phyloP scores from a whole-genome alignment of 345 rosid genomes.

The Camelina neglecta region DNA sequence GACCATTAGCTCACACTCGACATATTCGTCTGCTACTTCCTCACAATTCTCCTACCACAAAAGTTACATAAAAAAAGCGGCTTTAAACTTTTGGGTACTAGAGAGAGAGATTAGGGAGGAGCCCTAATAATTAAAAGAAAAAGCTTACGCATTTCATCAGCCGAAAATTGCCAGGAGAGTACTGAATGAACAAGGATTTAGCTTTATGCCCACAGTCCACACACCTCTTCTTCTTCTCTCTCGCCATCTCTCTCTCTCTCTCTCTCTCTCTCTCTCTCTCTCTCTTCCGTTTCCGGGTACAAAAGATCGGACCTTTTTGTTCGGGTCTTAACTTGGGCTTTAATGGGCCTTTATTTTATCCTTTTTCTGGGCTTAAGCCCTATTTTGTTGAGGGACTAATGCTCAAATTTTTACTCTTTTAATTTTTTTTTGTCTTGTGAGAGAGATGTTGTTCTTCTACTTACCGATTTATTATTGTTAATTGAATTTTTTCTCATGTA shows the following conservation, averaged over 20 bases:
- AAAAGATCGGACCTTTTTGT: too few relatives aligned
- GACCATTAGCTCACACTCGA: conserved; percentile 88
- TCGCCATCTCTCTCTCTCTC: conserved; percentile 10
- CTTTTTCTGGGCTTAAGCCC: too few relatives aligned
- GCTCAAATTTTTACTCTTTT: too few relatives aligned
- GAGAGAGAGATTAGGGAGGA: not conserved
- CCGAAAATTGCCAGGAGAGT: conserved; percentile 75
- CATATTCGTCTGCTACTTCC: conserved; percentile 73
- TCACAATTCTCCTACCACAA: conserved; percentile 62
- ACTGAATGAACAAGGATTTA: conserved; percentile 64
- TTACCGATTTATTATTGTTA: too few relatives aligned
- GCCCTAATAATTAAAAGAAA: not conserved
- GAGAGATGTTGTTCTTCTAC: too few relatives aligned
- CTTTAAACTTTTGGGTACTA: not conserved
- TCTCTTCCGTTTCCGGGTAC: too few relatives aligned
- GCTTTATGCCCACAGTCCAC: conserved; percentile 66
- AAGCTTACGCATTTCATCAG: conserved; percentile 76
- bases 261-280: too few relatives aligned
- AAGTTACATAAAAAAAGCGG: not conserved
- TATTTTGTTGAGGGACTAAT: too few relatives aligned
- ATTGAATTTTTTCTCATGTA: too few relatives aligned
- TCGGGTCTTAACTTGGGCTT: too few relatives aligned
- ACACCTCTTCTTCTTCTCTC: conserved; percentile 58
- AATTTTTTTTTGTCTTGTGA: too few relatives aligned
- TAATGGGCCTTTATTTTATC: too few relatives aligned